A percentile compares a stretch with the other conserved stretches of the same genome.
These are phyloP conservation scores for Ceratonia siliqua DNA, from an alignment of 306 rosid genomes.

Conservation along the genomic window DNA sequence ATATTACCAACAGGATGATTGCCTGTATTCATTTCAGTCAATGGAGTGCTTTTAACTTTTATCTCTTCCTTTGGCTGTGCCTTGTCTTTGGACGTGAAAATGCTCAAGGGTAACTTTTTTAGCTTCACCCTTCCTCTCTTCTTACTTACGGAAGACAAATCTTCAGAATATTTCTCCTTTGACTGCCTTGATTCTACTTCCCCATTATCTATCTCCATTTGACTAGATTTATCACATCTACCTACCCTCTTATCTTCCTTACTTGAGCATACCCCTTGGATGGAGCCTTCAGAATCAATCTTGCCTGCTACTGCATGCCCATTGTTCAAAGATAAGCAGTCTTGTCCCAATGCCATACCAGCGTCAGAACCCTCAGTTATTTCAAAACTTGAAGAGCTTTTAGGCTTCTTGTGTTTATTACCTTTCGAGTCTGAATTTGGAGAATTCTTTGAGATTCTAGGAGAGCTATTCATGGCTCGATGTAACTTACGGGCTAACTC, in stretches of 20 bases:
- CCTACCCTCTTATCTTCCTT: constrained; percentile 51
- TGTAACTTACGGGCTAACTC: constrained; percentile 85
- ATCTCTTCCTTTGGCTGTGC: constrained; percentile 58
- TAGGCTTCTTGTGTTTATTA: constrained; percentile 65
- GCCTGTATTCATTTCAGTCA: constrained; percentile 48
- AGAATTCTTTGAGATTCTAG: constrained; percentile 68
- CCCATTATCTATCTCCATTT: constrained; percentile 44
- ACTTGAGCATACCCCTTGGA: constrained; percentile 48
- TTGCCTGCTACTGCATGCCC: constrained; percentile 54
- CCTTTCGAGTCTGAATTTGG: constrained; percentile 63
- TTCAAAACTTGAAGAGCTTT: constrained; percentile 48
- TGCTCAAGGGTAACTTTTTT: constrained; percentile 76
- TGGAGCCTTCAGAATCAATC: constrained; percentile 52
- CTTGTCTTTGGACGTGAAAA: constrained; percentile 61
- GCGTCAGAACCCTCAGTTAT: constrained; percentile 50
- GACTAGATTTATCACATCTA: constrained; percentile 49
- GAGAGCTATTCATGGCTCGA: constrained; percentile 87
- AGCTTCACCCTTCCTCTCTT: constrained; percentile 92
- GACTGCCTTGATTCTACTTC: constrained; percentile 71
- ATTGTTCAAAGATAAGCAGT: constrained; percentile 47
- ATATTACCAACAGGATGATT: constrained; percentile 44
- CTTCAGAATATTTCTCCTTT: constrained; percentile 60
- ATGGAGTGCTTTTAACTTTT: constrained; percentile 44
- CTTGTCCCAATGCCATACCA: constrained; percentile 39
- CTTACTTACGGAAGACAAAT: constrained; percentile 48